Conservation (phyloP, 2,329 filamentous ascomycete species). For the Hortaea sp. region DNA sequence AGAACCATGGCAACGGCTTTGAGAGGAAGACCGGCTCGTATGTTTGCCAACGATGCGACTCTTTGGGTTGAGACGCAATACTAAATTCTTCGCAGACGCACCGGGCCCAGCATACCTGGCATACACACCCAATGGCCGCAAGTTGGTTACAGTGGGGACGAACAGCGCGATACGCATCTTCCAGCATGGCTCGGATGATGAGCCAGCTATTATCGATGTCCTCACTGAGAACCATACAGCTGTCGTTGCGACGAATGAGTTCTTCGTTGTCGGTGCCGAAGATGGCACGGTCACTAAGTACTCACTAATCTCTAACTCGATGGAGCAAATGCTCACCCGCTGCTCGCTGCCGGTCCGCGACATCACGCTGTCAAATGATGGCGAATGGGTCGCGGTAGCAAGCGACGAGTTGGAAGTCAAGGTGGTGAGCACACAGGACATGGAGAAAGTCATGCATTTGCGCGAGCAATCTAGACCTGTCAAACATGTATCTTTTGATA, state of each 20-base stretch:
- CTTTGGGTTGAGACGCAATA: no score
- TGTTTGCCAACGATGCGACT: neutral
- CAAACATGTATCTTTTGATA: conserved; percentile 87
- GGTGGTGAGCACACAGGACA: conserved; percentile 73
- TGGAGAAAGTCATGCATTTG: conserved; percentile 63
- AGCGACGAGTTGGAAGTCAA: conserved; percentile 93
- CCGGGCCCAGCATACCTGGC: conserved; percentile 76
- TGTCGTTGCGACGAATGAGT: conserved; percentile 65
- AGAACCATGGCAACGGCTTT: conserved; percentile 34
- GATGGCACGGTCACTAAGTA: conserved; percentile 95
- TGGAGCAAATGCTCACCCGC: conserved; percentile 74
- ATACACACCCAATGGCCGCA: conserved; percentile 81
- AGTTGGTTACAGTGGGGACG: conserved; percentile 80
- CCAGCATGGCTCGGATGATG: conserved; percentile 80
- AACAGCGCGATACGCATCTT: conserved; percentile 93
- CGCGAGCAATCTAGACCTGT: conserved; percentile 76
- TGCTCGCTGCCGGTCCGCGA: conserved; percentile 81
- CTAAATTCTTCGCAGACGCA: conserved; percentile 47
- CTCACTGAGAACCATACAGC: conserved; percentile 77
- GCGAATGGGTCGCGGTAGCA: conserved; percentile 85
- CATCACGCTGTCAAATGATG: conserved; percentile 69
- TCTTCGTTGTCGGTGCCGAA: conserved; percentile 82
- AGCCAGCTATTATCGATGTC: conserved; percentile 86
- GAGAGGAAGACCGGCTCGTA: conserved; percentile 52
- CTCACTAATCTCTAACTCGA: conserved; percentile 61